Conservation (phyloP, 225 moss, liverwort and hornwort species). For the Neckera pumila region DNA sequence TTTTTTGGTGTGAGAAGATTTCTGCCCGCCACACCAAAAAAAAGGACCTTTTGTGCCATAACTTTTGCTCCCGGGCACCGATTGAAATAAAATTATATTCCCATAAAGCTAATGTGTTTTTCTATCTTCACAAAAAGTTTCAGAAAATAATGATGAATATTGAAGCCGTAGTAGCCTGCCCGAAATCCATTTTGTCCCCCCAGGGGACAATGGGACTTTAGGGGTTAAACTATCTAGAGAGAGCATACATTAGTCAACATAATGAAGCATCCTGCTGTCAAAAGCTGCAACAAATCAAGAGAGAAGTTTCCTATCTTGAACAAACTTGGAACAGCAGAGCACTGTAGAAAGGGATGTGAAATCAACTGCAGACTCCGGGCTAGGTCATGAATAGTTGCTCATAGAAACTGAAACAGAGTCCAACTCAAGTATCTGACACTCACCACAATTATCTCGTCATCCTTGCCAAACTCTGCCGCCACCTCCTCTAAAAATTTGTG, state of each 20-base stretch:
- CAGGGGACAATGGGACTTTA: too few relatives aligned
- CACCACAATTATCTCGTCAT: constrained; percentile 89
- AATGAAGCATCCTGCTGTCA: not conserved
- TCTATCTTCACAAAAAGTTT: too few relatives aligned
- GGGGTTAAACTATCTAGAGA: not conserved
- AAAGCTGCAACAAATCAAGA: not conserved
- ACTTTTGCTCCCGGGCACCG: too few relatives aligned
- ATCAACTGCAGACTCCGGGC: not conserved
- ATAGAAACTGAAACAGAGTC: not conserved
- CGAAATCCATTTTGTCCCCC: too few relatives aligned
- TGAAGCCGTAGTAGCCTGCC: too few relatives aligned
- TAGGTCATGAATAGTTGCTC: not conserved
- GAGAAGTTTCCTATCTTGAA: not conserved
- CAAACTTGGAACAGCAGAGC: not conserved
- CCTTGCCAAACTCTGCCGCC: constrained; percentile 43
- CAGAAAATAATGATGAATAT: too few relatives aligned
- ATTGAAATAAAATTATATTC: too few relatives aligned
- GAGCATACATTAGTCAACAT: not conserved
- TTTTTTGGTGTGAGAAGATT: too few relatives aligned
- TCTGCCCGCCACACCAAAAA: too few relatives aligned
- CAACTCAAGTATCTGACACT: constrained; percentile 6
- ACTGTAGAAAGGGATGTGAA: not conserved
- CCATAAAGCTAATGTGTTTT: too few relatives aligned
- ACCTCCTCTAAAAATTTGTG: constrained; percentile 67
- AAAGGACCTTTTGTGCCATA: too few relatives aligned